Evolutionary conservation across 805 yeast genomes (phyloP).

Genomic region (Vanderwaltozyma tropicalis): DNA sequence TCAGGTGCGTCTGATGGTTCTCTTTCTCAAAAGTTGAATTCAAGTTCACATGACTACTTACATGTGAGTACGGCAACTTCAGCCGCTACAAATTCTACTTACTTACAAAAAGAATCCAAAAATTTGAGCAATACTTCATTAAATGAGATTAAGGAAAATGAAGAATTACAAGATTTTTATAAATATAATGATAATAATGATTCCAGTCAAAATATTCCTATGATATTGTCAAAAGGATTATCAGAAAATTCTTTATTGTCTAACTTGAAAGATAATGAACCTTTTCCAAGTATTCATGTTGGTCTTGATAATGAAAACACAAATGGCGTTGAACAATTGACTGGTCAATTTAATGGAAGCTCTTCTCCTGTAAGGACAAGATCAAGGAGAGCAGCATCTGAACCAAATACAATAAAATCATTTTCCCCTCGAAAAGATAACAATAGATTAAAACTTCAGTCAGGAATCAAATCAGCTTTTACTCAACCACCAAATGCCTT

Average conservation of each 20-base stretch:
- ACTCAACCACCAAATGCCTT: conserved; percentile 1
- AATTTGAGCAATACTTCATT: conserved; percentile 23
- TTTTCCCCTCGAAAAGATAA: conserved; percentile 13
- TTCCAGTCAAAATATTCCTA: background rate
- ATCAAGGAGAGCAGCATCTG: conserved; percentile 73
- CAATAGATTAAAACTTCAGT: background rate
- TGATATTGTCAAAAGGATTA: background rate
- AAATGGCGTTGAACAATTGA: background rate
- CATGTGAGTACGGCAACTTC: conserved; percentile 3
- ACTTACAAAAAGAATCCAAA: conserved; percentile 7
- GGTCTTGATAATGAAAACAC: conserved; percentile 8
- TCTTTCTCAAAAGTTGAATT: background rate
- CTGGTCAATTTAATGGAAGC: background rate
- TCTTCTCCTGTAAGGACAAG: conserved; percentile 14
- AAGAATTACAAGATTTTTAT: conserved; percentile 11
- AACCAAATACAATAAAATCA: conserved; percentile 52
- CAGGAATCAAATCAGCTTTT: background rate
- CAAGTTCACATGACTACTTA: background rate
- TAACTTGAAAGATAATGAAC: conserved; percentile 5
- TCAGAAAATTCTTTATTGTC: conserved; percentile 1
- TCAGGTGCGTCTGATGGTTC: background rate
- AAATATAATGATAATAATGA: background rate
- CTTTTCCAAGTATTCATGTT: conserved; percentile 19
- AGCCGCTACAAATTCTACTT: conserved; percentile 5
- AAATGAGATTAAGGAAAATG: conserved; percentile 29